Conservation (phyloP, 2,329 filamentous ascomycete species). For the Arthrobotrys pseudoclavata region DNA sequence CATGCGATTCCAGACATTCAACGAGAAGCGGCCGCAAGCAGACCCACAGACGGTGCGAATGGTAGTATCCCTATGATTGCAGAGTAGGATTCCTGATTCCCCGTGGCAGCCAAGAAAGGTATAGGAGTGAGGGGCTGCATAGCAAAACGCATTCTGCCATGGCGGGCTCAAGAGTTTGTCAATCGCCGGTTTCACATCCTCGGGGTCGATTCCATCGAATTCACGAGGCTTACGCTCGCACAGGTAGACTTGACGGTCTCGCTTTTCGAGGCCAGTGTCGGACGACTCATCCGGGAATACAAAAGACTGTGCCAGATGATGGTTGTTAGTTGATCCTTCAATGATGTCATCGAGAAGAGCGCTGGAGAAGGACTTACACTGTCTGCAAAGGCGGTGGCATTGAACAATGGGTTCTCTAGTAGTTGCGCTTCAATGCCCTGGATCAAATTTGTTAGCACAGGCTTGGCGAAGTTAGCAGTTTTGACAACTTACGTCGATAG, state of each 20-base stretch:
- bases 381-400: conserved; percentile 7
- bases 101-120: conserved; percentile 17
- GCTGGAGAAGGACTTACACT: conserved; percentile 6
- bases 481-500: conserved; percentile 33
- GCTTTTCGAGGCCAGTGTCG: conserved; percentile 4
- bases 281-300: background rate
- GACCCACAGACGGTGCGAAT: conserved; percentile 37
- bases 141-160: conserved; percentile 44
- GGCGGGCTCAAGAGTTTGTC: conserved; percentile 1
- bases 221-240: conserved; percentile 23
- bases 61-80: background rate
- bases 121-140: conserved; percentile 11
- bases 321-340: background rate
- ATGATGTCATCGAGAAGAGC: background rate
- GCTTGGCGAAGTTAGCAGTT: background rate
- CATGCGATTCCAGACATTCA: conserved; percentile 10
- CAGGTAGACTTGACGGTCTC: conserved; percentile 9
- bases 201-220: conserved; percentile 9
- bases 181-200: conserved; percentile 14
- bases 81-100: conserved; percentile 23
- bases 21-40: conserved; percentile 21
- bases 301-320: background rate
- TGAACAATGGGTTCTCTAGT: background rate
- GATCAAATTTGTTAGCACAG: background rate
- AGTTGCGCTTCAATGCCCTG: background rate